These are phyloP conservation scores for Diplodia sapinea DNA, from an alignment of 2,329 filamentous ascomycete species.

Conservation along the genomic window DNA sequence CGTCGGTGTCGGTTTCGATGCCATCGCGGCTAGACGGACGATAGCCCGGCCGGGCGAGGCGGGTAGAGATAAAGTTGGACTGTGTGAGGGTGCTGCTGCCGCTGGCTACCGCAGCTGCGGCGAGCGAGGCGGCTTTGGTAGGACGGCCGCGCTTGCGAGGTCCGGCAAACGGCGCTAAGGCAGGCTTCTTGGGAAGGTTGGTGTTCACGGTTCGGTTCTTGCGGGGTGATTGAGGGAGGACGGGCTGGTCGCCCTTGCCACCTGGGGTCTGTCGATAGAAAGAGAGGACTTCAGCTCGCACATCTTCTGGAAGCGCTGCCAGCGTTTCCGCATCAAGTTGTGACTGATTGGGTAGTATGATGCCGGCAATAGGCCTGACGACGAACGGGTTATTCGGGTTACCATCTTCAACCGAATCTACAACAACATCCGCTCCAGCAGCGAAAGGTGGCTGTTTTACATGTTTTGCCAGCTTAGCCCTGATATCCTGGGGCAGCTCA, in stretches of 20 bases:
- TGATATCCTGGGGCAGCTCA: constrained; percentile 83
- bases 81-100: constrained; percentile 62
- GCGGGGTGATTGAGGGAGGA: constrained; percentile 53
- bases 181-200: constrained; percentile 54
- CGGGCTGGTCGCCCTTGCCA: constrained; percentile 38
- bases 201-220: constrained; percentile 61
- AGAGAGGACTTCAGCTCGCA: constrained; percentile 81
- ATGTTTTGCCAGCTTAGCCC: constrained; percentile 67
- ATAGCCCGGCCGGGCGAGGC: constrained; percentile 21
- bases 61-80: constrained; percentile 69
- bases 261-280: constrained; percentile 60
- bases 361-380: constrained; percentile 6
- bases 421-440: not conserved
- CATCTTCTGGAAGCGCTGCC: constrained; percentile 79
- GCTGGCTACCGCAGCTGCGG: constrained; percentile 56
- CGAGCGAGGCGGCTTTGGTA: constrained; percentile 45
- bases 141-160: constrained; percentile 68
- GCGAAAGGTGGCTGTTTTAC: constrained; percentile 1
- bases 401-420: constrained; percentile 5
- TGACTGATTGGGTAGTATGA: constrained; percentile 62
- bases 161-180: constrained; percentile 55
- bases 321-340: constrained; percentile 87
- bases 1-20: constrained; percentile 41
- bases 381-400: constrained; percentile 10
- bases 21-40: constrained; percentile 40